These are phyloP conservation scores for Cyclotella choctawhatcheeana DNA, from an alignment of 108 stramenopile species.

Conservation along the genomic window DNA sequence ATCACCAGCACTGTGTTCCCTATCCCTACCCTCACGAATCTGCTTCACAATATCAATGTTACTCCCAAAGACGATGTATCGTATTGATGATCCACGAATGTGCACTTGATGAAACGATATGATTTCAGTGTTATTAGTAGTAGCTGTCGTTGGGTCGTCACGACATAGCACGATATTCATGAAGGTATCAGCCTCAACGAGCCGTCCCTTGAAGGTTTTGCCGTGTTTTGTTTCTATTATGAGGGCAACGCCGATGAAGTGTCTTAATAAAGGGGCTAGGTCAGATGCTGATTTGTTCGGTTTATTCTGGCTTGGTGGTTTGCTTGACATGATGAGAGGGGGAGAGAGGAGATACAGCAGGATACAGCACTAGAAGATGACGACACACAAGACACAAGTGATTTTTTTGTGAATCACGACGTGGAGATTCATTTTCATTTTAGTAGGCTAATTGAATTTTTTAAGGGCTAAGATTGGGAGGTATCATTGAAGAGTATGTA, in stretches of 20 bases:
- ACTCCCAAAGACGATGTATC: conserved; percentile 82
- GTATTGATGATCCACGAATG: conserved; percentile 74
- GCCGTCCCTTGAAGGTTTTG: conserved; percentile 55
- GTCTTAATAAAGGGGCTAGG: conserved; percentile 13
- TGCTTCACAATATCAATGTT: conserved; percentile 54
- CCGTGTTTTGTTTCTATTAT: conserved; percentile 82
- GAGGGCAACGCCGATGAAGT: conserved; percentile 56
- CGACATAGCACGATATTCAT: conserved; percentile 73
- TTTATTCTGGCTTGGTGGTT: background rate
- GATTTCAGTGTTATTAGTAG: background rate
- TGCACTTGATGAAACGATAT: conserved; percentile 40
- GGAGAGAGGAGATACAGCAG: too few species aligned
- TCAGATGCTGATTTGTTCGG: background rate
- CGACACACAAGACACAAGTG: too few species aligned
- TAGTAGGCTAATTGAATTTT: too few species aligned
- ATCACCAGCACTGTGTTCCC: conserved; percentile 62
- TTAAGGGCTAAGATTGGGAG: too few species aligned
- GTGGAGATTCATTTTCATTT: too few species aligned
- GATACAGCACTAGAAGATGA: too few species aligned
- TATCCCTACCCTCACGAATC: conserved; percentile 57
- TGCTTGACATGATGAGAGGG: background rate
- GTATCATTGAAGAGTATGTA: too few species aligned
- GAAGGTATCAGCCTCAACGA: conserved; percentile 61
- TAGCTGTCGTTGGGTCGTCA: background rate
- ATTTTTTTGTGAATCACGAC: too few species aligned